These are phyloP conservation scores for Cudoniella acicularis DNA, from an alignment of 495 filamentous ascomycete genomes.

Conservation along the genomic window DNA sequence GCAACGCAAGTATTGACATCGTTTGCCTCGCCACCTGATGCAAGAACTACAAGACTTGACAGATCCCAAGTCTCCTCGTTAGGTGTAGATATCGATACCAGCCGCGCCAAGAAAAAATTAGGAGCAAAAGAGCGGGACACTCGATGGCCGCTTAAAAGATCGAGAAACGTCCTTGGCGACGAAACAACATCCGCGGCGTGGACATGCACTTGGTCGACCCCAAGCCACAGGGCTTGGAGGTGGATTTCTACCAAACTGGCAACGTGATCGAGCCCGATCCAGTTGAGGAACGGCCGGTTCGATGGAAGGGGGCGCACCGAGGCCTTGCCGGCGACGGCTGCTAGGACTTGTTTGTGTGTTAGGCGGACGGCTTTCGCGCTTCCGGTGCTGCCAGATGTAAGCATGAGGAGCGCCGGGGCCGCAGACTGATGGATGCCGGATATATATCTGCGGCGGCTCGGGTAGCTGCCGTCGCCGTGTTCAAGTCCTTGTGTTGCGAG, in stretches of 20 bases:
- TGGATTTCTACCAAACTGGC: conserved; percentile 49
- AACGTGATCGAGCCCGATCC: conserved; percentile 53
- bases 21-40: conserved; percentile 39
- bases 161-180: conserved; percentile 37
- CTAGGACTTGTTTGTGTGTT: conserved; percentile 41
- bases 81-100: background rate
- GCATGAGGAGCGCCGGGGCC: too few relatives aligned
- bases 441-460: too few relatives aligned
- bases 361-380: conserved; percentile 50
- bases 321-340: conserved; percentile 42
- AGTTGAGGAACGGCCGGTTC: conserved; percentile 40
- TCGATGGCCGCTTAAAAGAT: conserved; percentile 37
- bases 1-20: conserved; percentile 22
- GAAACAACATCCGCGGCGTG: conserved; percentile 36
- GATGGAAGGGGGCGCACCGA: background rate
- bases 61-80: conserved; percentile 22
- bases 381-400: conserved; percentile 58
- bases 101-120: conserved; percentile 46
- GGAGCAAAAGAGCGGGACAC: conserved; percentile 49
- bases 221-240: conserved; percentile 38
- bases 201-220: conserved; percentile 47
- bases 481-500: too few relatives aligned
- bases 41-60: conserved; percentile 23
- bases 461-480: too few relatives aligned
- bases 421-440: too few relatives aligned